These are phyloP conservation scores for Coix lacrymajobi DNA, from an alignment of 176 grass and related monocot species.

Conservation along the genomic window DNA sequence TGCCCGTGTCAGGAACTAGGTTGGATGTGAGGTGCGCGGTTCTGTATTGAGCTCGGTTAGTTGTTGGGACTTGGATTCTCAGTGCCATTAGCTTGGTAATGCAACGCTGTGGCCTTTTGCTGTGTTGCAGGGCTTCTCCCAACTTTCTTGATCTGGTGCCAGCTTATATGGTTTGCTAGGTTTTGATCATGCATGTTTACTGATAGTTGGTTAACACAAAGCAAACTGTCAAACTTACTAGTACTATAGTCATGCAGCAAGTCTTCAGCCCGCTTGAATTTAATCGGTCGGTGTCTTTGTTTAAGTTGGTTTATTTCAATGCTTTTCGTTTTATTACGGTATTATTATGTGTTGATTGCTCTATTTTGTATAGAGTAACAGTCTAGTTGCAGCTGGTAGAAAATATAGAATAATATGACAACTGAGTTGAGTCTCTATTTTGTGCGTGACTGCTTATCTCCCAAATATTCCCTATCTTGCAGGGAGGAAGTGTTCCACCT, in stretches of 20 bases:
- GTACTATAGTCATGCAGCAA: neutral
- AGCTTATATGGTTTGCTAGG: neutral
- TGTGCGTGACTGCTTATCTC: neutral
- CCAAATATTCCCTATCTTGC: slow-evolving; percentile 4
- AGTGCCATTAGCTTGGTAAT: neutral
- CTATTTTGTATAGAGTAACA: neutral
- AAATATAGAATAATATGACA: neutral
- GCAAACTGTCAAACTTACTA: neutral
- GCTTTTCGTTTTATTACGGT: neutral
- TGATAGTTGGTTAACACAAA: neutral
- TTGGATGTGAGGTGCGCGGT: neutral
- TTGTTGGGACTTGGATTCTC: neutral
- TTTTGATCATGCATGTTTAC: neutral
- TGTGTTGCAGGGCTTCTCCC: neutral
- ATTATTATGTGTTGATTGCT: neutral
- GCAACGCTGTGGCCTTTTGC: neutral
- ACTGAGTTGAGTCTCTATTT: neutral
- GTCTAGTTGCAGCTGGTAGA: neutral
- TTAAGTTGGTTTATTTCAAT: neutral
- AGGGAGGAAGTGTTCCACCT: slow-evolving; percentile 67
- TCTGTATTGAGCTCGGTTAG: neutral
- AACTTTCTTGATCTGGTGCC: neutral
- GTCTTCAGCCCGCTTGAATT: neutral
- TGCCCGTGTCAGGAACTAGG: neutral
- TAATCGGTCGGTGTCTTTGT: neutral